phyloP scores from a whole-genome alignment of 805 yeast genomes.

The Teunomyces aglyptinius region DNA sequence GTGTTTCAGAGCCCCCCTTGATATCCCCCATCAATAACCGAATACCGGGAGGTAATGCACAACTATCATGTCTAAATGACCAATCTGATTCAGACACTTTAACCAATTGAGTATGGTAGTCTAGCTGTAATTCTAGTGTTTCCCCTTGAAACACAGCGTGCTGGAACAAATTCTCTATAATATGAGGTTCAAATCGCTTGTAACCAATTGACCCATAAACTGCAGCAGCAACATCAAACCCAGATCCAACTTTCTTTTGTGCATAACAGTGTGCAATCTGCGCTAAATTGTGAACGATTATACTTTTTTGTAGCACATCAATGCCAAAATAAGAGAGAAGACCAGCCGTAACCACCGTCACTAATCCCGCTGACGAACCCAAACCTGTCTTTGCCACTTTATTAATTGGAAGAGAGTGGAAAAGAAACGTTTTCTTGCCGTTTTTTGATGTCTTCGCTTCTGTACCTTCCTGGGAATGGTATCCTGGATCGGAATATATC shows the following conservation, averaged over 20 bases:
- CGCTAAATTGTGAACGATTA: slow-evolving; percentile 72
- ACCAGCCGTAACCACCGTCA: slow-evolving; percentile 74
- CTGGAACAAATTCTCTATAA: slow-evolving; percentile 41
- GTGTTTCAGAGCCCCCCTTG: slow-evolving; percentile 89
- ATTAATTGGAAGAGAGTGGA: slow-evolving; percentile 58
- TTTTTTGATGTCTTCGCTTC: slow-evolving; percentile 29
- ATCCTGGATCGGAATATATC: slow-evolving; percentile 82
- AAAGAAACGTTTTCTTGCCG: slow-evolving; percentile 48
- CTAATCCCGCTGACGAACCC: slow-evolving; percentile 95
- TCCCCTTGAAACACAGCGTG: slow-evolving; percentile 22
- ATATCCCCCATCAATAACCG: slow-evolving; percentile 90
- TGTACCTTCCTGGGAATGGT: slow-evolving; percentile 72
- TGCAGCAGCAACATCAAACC: slow-evolving; percentile 96
- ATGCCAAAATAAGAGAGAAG: slow-evolving; percentile 48
- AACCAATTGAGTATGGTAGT: slow-evolving; percentile 20
- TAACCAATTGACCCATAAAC: slow-evolving; percentile 86
- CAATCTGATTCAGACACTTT: slow-evolving; percentile 51
- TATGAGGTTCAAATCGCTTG: slow-evolving; percentile 63
- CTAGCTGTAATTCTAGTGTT: slow-evolving; percentile 2
- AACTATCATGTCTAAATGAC: slow-evolving; percentile 54
- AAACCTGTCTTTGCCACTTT: slow-evolving; percentile 90
- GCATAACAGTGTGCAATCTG: slow-evolving; percentile 92
- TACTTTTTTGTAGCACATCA: slow-evolving; percentile 10
- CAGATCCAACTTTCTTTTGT: slow-evolving; percentile 94
- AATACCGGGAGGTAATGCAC: slow-evolving; percentile 66